Evolutionary conservation across 306 rosid species (phyloP), one percentile per base, ranked within the genome.

Genomic region (Mimosa pudica): DNA sequence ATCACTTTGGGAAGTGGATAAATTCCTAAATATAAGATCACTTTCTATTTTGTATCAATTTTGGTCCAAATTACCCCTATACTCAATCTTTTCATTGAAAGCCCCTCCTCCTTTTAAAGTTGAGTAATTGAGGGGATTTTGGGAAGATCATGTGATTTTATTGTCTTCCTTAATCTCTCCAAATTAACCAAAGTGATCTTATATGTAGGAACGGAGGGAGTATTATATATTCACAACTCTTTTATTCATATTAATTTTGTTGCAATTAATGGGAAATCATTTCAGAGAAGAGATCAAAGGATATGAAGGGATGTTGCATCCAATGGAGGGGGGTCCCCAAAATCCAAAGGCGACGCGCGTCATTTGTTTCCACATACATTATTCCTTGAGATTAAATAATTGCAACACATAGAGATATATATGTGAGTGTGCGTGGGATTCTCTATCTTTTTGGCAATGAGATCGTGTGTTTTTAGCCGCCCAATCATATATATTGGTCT

Each of bases 311-410:
- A 74, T 17, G 1, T 42, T 74, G 82, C 66, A 75, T 20, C 77
- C 75, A 33, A 72, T 38, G 44, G 61, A 30, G n/a, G 80, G 66
- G 75, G 75, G 85, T 55, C 65, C 80, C 77, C 41, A 80, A 76
- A 79, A 73, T 74, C 76, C 47, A 73, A 83, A 65, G 66, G 71
- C 17, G 89, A 88, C 80, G 73, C 83, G 75, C 74, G 73, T 81
- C 66, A 58, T 80, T 81, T 69, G 81, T 74, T 88, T 87, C 88
- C 90, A 86, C 86, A 83, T 73, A 84, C 66, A 79, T 36, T 84
- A 84, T 91, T 86, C 87, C 70, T 81, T 73, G 35, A 18, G 60
- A 81, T 74, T 82, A 80, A 80, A 64, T 36, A 24, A 81, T 16
- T 45, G 30, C 6, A 78, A 66, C 35, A 70, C 77, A 69, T 51